Evolutionary conservation across 371 early-diverging fungal species (phyloP), one percentile per base, ranked within the genome.

Genomic region (Saksenaea vasiformis): DNA sequence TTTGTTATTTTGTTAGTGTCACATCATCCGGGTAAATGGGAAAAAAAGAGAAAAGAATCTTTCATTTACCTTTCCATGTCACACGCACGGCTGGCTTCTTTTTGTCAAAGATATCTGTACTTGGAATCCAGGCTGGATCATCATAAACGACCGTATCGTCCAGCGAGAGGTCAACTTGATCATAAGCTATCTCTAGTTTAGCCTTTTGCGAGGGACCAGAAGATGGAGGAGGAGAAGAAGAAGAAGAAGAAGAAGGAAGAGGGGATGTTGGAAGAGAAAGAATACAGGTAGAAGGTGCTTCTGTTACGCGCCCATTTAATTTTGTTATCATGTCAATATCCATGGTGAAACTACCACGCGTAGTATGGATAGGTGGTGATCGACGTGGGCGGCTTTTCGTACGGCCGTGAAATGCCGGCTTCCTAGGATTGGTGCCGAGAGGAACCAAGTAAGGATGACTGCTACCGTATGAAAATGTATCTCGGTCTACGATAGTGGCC

Each of bases 51-150:
- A 47, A 47, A 47, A 47, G 22, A 22, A 22, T 19, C 51, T 22
- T 47, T 47, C 51, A 47, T 47, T 47, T 47, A 47, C 51, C 51
- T 47, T 47, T 47, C 51, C 51, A 47, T 47, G 51, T 47, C 17
- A 47, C 51, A 47, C 51, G 51, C 24, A 47, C 51, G 10, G 51
- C 51, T 10, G 51, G 51, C 22, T 47, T 47, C 11, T 47, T 47
- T 11, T 47, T 47, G 24, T 47, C 51, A 47, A 47, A 47, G 8
- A 47, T 5, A 9, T 47, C 51, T 22, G 51, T 47, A 22, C 22
- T 19, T 10, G 51, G 51, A 5, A 47, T 47, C 51, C 51, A 47
- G 10, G 51, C 51, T 9, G 51, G 51, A 47, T 47, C 51, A 17
- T 47, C 51, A 47, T 19, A 47, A 22, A 22, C 51, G 22, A 47